Percentiles rank a stretch among this genome's conserved stretches.
Evolutionary conservation across 345 rosid genomes (phyloP).

Genomic region (Conringia planisiliqua): DNA sequence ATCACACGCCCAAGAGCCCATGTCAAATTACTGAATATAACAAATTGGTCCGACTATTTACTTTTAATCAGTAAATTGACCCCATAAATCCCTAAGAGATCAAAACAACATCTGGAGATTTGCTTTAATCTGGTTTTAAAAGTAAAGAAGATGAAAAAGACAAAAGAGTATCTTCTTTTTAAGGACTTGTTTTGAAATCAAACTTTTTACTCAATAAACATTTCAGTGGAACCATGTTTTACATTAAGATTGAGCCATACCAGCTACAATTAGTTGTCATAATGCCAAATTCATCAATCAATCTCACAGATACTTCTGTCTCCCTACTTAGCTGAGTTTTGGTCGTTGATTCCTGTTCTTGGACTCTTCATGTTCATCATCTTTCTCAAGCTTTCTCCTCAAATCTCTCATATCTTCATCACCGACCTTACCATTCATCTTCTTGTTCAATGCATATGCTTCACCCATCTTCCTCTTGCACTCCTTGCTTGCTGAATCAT

Average conservation of each 20-base stretch:
- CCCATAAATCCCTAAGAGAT: too few species aligned
- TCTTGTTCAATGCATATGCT: conserved; percentile 69
- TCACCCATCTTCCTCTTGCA: conserved; percentile 75
- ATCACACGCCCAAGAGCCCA: background rate
- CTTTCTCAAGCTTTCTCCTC: conserved; percentile 57
- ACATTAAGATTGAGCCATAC: background rate
- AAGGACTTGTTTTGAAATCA: too few species aligned
- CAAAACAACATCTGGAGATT: too few species aligned
- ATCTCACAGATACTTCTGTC: background rate
- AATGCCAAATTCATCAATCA: background rate
- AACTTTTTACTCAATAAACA: too few species aligned
- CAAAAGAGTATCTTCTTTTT: too few species aligned
- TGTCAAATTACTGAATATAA: background rate
- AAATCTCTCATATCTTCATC: conserved; percentile 55
- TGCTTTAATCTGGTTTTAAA: too few species aligned
- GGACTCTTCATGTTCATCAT: conserved; percentile 38
- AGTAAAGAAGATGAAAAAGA: too few species aligned
- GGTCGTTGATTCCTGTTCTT: conserved; percentile 41
- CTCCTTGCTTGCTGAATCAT: conserved; percentile 83
- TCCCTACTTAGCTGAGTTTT: conserved; percentile 26
- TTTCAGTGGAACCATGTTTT: background rate
- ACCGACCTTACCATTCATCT: conserved; percentile 46
- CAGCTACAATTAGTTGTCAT: background rate
- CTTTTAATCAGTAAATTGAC: background rate
- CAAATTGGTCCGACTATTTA: background rate